Percentiles rank a stretch among this genome's conserved stretches.
phyloP scores from a whole-genome alignment of 148 eudicot species.

The Limonium bicolor region DNA sequence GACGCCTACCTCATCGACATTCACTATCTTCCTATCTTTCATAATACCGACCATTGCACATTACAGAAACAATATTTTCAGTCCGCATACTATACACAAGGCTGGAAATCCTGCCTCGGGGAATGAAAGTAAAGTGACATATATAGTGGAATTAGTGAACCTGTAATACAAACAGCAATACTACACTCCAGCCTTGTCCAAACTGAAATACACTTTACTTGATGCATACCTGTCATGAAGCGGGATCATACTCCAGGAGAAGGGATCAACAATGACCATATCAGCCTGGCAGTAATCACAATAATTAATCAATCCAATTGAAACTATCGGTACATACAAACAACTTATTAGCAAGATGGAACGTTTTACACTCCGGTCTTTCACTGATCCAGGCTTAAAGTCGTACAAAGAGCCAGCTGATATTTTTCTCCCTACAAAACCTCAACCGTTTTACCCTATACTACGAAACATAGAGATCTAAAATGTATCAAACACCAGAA shows the following conservation, averaged over 20 bases:
- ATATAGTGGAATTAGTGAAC: background rate
- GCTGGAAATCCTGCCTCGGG: slow-evolving; percentile 66
- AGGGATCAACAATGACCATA: slow-evolving; percentile 58
- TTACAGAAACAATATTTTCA: slow-evolving; percentile 74
- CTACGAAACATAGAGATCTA: too few species aligned
- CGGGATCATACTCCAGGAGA: slow-evolving; percentile 84
- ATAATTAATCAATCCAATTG: slow-evolving; percentile 1
- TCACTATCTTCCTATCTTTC: slow-evolving; percentile 68
- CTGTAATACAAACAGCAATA: background rate
- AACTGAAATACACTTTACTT: background rate
- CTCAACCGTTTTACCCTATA: too few species aligned
- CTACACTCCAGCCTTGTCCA: background rate
- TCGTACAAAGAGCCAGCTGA: too few species aligned
- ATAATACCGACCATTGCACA: slow-evolving; percentile 92
- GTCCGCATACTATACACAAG: slow-evolving; percentile 79
- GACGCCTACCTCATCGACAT: slow-evolving; percentile 56
- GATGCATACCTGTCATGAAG: slow-evolving; percentile 64
- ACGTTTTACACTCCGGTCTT: too few species aligned
- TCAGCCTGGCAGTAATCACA: slow-evolving; percentile 47
- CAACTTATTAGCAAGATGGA: too few species aligned
- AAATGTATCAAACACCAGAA: too few species aligned
- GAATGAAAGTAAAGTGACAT: background rate
- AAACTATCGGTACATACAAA: too few species aligned
- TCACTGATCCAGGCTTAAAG: too few species aligned
- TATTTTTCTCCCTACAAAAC: too few species aligned